Evolutionary conservation across 176 grass and related monocot genomes (phyloP).

Genomic region (Elymus sibiricus): DNA sequence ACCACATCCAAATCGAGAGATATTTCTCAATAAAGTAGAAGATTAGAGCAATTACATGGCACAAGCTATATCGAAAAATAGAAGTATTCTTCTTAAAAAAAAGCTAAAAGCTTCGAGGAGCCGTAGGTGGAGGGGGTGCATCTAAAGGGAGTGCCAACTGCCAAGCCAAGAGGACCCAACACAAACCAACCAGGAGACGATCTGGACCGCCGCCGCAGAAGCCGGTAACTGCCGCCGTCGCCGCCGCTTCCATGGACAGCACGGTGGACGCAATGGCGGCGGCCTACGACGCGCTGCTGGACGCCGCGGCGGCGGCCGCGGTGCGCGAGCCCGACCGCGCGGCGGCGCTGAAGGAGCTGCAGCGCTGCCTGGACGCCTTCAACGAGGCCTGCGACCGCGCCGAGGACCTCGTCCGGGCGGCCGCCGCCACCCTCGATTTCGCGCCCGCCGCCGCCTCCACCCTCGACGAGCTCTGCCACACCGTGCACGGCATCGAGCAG

Average conservation of each 20-base stretch:
- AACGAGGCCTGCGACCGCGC: neutral
- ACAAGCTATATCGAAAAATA: too few relatives aligned
- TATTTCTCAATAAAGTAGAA: neutral
- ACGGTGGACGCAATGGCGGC: neutral
- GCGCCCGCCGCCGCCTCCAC: neutral
- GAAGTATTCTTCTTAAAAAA: too few relatives aligned
- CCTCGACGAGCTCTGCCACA: neutral
- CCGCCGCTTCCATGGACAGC: conserved; percentile 18
- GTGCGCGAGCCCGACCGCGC: neutral
- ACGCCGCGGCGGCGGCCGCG: neutral
- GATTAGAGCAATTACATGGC: too few relatives aligned
- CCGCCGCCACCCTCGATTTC: neutral
- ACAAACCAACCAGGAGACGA: neutral
- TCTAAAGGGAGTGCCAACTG: neutral
- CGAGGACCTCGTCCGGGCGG: neutral
- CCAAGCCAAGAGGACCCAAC: neutral
- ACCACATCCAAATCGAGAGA: neutral
- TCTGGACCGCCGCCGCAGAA: neutral
- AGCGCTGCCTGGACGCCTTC: conserved; percentile 1
- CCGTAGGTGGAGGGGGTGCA: neutral
- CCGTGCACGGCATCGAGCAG: neutral
- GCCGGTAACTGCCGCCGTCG: neutral
- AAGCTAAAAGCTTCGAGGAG: neutral
- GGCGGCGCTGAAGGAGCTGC: neutral
- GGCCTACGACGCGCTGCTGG: conserved; percentile 10